Evolutionary conservation across 768 basidiomycete species (phyloP).

Genomic region (Serendipita indica): DNA sequence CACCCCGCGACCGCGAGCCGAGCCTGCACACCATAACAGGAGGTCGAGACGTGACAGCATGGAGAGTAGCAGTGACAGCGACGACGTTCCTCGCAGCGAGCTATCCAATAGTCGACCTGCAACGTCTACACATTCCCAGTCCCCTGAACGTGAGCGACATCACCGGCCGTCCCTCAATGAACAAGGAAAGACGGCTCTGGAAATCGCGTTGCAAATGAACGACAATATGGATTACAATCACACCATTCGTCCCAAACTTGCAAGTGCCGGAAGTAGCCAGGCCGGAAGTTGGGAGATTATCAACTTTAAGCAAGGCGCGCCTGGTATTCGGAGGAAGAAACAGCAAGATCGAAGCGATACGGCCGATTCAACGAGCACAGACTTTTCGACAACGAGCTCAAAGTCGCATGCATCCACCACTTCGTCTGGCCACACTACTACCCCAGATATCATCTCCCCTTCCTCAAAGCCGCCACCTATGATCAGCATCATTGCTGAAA

Average conservation of each 20-base stretch:
- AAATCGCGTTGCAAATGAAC: background rate
- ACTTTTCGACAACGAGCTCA: conserved; percentile 6
- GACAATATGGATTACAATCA: background rate
- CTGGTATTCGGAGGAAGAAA: background rate
- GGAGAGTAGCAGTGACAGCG: background rate
- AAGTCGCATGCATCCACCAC: background rate
- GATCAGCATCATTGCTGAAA: background rate
- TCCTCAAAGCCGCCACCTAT: background rate
- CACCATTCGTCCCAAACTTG: background rate
- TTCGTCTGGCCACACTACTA: background rate
- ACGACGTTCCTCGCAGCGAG: background rate
- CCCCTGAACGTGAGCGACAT: background rate
- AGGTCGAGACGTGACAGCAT: background rate
- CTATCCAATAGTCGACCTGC: background rate
- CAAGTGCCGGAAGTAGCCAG: background rate
- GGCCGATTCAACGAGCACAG: background rate
- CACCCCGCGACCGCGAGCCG: background rate
- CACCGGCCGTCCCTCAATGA: background rate
- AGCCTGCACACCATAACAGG: background rate
- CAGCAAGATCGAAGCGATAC: background rate
- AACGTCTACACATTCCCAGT: background rate
- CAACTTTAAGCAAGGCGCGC: background rate
- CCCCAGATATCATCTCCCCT: background rate
- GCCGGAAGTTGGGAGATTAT: background rate
- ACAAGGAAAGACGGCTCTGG: background rate